Conservation (phyloP, 805 yeast genomes). For the Ogataea minuta region DNA sequence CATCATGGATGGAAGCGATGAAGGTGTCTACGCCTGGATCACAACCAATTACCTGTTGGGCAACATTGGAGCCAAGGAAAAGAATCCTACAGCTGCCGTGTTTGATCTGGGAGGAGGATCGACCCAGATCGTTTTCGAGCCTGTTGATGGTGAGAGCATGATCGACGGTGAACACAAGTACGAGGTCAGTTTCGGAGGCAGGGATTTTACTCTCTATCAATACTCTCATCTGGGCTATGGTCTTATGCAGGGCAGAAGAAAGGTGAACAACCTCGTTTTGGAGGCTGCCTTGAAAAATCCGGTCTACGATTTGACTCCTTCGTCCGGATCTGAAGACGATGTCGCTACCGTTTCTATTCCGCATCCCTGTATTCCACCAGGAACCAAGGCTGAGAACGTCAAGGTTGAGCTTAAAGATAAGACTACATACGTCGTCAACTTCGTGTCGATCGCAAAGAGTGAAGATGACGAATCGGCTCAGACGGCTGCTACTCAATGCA, state of each 20-base stretch:
- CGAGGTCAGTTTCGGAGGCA: slow-evolving; percentile 74
- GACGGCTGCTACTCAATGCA: slow-evolving; percentile 80
- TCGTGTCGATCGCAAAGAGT: slow-evolving; percentile 30
- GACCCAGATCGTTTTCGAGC: slow-evolving; percentile 98
- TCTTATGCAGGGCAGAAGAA: slow-evolving; percentile 88
- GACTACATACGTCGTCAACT: slow-evolving; percentile 33
- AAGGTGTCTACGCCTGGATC: slow-evolving; percentile 99
- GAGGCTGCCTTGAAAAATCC: slow-evolving; percentile 25
- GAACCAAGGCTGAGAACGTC: slow-evolving; percentile 55
- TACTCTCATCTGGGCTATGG: slow-evolving; percentile 96
- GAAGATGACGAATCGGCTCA: slow-evolving; percentile 30
- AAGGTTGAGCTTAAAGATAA: slow-evolving; percentile 51
- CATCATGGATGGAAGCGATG: slow-evolving; percentile 95
- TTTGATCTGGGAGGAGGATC: slow-evolving; percentile 99
- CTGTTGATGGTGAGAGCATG: slow-evolving; percentile 63
- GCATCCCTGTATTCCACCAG: slow-evolving; percentile 91
- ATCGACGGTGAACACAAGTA: slow-evolving; percentile 83
- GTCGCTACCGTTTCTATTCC: slow-evolving; percentile 47
- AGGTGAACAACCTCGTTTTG: slow-evolving; percentile 66
- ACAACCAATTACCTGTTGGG: slow-evolving; percentile 92
- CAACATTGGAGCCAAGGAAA: slow-evolving; percentile 79
- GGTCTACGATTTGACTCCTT: slow-evolving; percentile 28
- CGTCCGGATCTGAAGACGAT: slow-evolving; percentile 34
- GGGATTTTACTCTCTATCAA: slow-evolving; percentile 81
- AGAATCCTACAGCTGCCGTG: slow-evolving; percentile 89